Percentiles rank a stretch among this genome's conserved stretches.
Evolutionary conservation across 192 early-diverging fungal genomes (phyloP).

Genomic region (Backusella luteola): DNA sequence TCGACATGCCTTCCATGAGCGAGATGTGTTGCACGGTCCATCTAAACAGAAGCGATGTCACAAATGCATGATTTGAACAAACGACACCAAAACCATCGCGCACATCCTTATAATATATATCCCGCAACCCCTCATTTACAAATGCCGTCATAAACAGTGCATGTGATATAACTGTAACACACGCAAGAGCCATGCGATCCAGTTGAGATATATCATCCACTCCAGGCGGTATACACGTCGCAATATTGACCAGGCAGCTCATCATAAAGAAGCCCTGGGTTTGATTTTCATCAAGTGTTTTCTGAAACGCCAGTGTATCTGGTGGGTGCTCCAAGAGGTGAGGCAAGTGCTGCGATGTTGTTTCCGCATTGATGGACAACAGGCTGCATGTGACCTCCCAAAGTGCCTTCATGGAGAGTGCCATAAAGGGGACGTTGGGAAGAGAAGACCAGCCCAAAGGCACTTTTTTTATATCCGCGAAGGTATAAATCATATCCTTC

Average conservation of each 20-base stretch:
- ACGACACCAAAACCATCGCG: constrained; percentile 41
- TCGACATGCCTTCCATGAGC: constrained; percentile 40
- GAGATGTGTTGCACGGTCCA: constrained; percentile 40
- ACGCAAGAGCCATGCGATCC: constrained; percentile 1
- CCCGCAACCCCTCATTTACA: constrained; percentile 34
- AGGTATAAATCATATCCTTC: constrained; percentile 4
- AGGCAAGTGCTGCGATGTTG: neutral
- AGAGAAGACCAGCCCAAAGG: constrained; percentile 23
- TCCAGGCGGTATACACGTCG: constrained; percentile 25
- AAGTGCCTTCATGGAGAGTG: constrained; percentile 19
- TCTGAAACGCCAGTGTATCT: constrained; percentile 1
- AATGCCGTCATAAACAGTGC: constrained; percentile 42
- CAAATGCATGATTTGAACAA: constrained; percentile 32
- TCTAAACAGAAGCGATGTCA: constrained; percentile 36
- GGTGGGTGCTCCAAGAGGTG: constrained; percentile 10
- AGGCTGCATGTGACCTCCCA: constrained; percentile 19
- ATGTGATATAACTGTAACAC: constrained; percentile 33
- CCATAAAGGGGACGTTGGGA: constrained; percentile 26
- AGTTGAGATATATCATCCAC: neutral
- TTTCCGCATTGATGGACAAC: neutral
- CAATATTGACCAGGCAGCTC: constrained; percentile 41
- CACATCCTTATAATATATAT: constrained; percentile 41
- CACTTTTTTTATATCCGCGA: neutral
- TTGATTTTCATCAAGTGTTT: constrained; percentile 20
- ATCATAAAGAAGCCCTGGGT: constrained; percentile 44